phyloP scores from a whole-genome alignment of 2,329 filamentous ascomycete species.

The Paraconiothyrium sp. region DNA sequence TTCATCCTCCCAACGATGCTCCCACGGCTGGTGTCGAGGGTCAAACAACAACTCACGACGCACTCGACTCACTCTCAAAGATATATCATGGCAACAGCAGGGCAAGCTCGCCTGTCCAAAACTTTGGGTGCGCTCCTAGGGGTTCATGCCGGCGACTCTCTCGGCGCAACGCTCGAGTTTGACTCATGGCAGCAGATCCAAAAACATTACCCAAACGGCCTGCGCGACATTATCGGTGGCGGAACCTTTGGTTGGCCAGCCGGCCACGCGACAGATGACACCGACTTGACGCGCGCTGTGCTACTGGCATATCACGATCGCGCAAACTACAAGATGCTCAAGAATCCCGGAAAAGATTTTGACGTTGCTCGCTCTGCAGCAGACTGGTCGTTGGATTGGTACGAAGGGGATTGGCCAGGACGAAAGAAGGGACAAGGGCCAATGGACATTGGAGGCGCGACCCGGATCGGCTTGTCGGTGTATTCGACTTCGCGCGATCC shows the following conservation, averaged over 20 bases:
- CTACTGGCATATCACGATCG: conserved; percentile 56
- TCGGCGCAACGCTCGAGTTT: conserved; percentile 60
- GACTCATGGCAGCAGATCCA: conserved; percentile 45
- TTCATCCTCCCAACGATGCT: no score
- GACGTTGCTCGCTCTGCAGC: conserved; percentile 51
- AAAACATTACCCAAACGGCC: conserved; percentile 47
- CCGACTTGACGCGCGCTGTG: conserved; percentile 58
- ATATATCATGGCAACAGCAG: conserved; percentile 5
- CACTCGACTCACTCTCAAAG: background rate
- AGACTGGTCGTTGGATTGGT: conserved; percentile 55
- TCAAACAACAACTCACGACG: background rate
- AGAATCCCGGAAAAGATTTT: conserved; percentile 18
- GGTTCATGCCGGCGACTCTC: conserved; percentile 59
- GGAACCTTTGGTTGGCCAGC: conserved; percentile 55
- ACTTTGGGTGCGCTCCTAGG: conserved; percentile 58
- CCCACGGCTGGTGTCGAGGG: no score
- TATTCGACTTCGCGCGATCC: conserved; percentile 45
- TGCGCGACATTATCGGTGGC: conserved; percentile 57
- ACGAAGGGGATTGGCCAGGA: conserved; percentile 55
- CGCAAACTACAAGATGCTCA: conserved; percentile 14
- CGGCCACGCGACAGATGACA: conserved; percentile 61
- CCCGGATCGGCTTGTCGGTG: conserved; percentile 42
- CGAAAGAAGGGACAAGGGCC: conserved; percentile 47
- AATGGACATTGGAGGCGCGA: conserved; percentile 55
- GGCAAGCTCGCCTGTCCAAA: conserved; percentile 35